A percentile compares a stretch with the other conserved stretches of the same genome.
These are phyloP conservation scores for Ascochyta viciae-villosae DNA, from an alignment of 2,329 filamentous ascomycete genomes.

Conservation along the genomic window DNA sequence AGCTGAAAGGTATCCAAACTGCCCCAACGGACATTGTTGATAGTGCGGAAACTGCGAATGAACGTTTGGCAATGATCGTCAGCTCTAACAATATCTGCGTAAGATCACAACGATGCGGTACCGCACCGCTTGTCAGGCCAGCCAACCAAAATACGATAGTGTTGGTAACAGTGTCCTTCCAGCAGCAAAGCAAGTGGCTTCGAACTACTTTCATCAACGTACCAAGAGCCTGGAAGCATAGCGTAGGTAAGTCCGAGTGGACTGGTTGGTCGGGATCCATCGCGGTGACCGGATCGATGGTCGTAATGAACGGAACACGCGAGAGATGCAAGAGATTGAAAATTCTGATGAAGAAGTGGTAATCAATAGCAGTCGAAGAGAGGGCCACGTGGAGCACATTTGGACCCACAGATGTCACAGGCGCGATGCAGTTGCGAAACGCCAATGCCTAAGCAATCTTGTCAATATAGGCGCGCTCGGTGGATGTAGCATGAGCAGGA, in stretches of 20 bases:
- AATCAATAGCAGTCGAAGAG: constrained; percentile 17
- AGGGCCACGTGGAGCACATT: constrained; percentile 17
- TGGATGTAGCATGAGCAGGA: constrained; percentile 1
- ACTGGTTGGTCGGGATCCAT: background rate
- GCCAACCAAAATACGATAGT: background rate
- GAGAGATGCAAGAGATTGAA: background rate
- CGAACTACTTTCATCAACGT: background rate
- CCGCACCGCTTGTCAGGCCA: background rate
- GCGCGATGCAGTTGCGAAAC: background rate
- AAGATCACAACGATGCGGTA: background rate
- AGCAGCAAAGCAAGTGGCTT: background rate
- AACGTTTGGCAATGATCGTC: background rate
- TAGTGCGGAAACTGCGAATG: background rate
- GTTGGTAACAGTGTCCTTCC: background rate
- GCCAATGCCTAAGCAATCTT: constrained; percentile 27
- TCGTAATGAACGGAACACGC: constrained; percentile 1
- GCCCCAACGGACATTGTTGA: background rate
- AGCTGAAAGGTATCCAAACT: background rate
- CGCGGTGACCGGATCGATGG: background rate
- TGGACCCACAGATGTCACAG: background rate
- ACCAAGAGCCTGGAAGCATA: background rate
- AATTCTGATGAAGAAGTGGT: background rate
- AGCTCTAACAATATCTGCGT: background rate
- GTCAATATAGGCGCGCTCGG: constrained; percentile 19
- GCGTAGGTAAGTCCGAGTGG: background rate